Percentiles rank a stretch among this genome's conserved stretches.
Conservation (phyloP, 2,329 filamentous ascomycete species). For the Dactylellina cionopaga region DNA sequence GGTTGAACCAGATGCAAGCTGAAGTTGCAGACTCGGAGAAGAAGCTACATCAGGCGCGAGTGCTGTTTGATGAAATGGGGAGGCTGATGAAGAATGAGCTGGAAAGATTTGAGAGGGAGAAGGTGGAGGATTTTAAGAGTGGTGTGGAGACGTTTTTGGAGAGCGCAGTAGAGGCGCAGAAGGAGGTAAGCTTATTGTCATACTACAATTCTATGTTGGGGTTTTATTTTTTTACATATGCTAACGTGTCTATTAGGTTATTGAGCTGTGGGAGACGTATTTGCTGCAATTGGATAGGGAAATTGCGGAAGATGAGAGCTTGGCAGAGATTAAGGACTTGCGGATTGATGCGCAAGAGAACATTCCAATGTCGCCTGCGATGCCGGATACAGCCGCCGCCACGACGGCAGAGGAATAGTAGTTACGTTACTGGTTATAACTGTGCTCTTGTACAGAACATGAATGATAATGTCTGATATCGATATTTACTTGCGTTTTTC, state of each 20-base stretch:
- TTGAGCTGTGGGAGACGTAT: slow-evolving; percentile 98
- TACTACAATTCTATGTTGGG: slow-evolving; percentile 1
- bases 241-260: slow-evolving; percentile 63
- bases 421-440: too few relatives aligned
- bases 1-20: slow-evolving; percentile 88
- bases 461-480: too few relatives aligned
- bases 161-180: slow-evolving; percentile 96
- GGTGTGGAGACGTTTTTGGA: slow-evolving; percentile 97
- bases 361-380: slow-evolving; percentile 10
- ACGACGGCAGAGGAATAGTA: slow-evolving; percentile 23
- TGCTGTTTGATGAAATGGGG: slow-evolving; percentile 98
- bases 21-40: slow-evolving; percentile 95
- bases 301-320: slow-evolving; percentile 74
- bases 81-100: slow-evolving; percentile 88
- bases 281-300: slow-evolving; percentile 94
- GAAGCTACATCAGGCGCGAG: slow-evolving; percentile 85
- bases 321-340: slow-evolving; percentile 36
- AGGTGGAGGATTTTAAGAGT: slow-evolving; percentile 98
- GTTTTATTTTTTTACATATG: slow-evolving; percentile 51
- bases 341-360: slow-evolving; percentile 42
- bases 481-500: background rate
- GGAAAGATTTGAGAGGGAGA: slow-evolving; percentile 93
- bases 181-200: slow-evolving; percentile 75
- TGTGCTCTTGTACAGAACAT: too few relatives aligned
- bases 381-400: slow-evolving; percentile 39